Evolutionary conservation across 371 early-diverging fungal species (phyloP), one percentile per base, ranked within the genome.

Genomic region (Zancudomyces culisetae): DNA sequence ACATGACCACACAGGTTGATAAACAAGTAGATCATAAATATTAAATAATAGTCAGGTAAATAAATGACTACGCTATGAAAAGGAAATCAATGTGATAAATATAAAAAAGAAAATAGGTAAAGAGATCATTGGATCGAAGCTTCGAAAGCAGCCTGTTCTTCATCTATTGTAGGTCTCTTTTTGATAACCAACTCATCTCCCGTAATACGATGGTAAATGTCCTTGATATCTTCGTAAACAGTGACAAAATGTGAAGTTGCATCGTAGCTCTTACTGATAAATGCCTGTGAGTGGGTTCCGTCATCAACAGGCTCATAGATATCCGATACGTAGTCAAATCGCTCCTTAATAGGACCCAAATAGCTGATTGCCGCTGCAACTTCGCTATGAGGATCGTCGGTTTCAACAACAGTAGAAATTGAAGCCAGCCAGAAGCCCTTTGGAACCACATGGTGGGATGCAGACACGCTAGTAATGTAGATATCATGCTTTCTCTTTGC

Each of bases 221-320:
- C 75, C 74, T 90, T 87, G 55, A 97, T 90, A 68, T 98, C 98
- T 49, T 85, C 82, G 64, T 88, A 95, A 23, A 94, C 87, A 48
- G 95, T 87, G 69, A 94, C 99, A 78, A 98, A 97, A 78, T 98
- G 96, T 21, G 90, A 85, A 3, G 98, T 90, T 30, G 98, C 95
- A 75, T 99, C 98, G 61, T 95, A 98, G 39, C 87, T 87, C 59
- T 83, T 84, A 46, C 92, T 82, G 45, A 97, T 74, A 65, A 83
- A 98, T 42, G 91, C 78, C 56, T 85, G 75, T 53, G 88, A 87
- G 12, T 65, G 60, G n/a, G 63, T 71, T 45, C 95, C 96, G 58
- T 91, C 87, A 2, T 75, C 69, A 22, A 72, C 49, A 24, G 98
- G 97, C 64, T 82, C 94, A 48, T 76, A 79, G 41, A 95, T 55